phyloP scores from a whole-genome alignment of 768 basidiomycete genomes.

The Kwoniella dendrophila region DNA sequence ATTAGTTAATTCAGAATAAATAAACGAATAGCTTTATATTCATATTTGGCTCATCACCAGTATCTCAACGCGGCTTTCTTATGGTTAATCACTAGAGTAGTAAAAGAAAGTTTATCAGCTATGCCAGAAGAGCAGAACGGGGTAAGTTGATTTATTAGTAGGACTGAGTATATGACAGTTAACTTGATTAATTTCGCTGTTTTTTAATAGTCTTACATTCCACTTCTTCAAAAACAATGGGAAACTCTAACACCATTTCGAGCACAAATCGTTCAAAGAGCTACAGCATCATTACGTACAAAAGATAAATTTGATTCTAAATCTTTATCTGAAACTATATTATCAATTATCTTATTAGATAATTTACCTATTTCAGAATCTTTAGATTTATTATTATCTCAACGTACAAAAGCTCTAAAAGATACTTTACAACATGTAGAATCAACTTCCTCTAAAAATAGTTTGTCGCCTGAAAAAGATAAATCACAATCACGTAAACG shows the following conservation, averaged over 20 bases:
- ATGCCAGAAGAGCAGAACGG: conserved; percentile 69
- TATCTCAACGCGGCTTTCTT: conserved; percentile 85
- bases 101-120: conserved; percentile 71
- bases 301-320: conserved; percentile 57
- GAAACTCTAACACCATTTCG: conserved; percentile 84
- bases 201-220: conserved; percentile 71
- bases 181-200: not conserved
- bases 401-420: conserved; percentile 57
- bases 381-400: conserved; percentile 68
- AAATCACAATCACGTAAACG: conserved; percentile 7
- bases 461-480: conserved; percentile 12
- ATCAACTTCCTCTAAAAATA: not conserved
- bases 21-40: conserved; percentile 68
- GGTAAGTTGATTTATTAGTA: conserved; percentile 60
- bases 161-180: conserved; percentile 58
- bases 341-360: conserved; percentile 86
- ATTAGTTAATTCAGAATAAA: not conserved
- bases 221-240: conserved; percentile 90
- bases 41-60: conserved; percentile 74
- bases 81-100: conserved; percentile 80
- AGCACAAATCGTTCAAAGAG: conserved; percentile 81
- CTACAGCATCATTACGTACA: conserved; percentile 78
- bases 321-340: conserved; percentile 68
- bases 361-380: conserved; percentile 77
- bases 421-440: conserved; percentile 37